Base-by-base conservation (phyloP, 192 early-diverging fungal species). In the Phlyctochytrium arcticum region DNA sequence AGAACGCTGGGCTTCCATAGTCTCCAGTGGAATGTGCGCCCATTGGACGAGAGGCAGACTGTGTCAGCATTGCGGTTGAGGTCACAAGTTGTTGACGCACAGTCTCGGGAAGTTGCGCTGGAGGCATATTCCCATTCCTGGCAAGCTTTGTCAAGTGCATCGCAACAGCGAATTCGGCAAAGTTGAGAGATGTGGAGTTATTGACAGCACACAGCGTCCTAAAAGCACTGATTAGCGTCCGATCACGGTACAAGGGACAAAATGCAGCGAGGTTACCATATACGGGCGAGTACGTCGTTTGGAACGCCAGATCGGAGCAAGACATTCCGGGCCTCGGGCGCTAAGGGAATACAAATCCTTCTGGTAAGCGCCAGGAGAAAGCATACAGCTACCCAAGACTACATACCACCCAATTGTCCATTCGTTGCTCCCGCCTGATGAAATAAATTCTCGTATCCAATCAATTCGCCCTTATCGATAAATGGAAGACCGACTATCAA, bases 111-210 rank as follows among this genome's bases (percentile, higher is more conserved):
- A 83, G 54, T 23, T 44, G 61, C 10, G 64, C 21, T 8, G 81
- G 78, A 19, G 78, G 62, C 4, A 66, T 63, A 12, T 29, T 65
- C 19, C 81, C 81, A 17, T 48, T 58, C 5, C 68, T 19, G 6
- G 62, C 63, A 17, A 73, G 54, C 36, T 70, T 75, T 36, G 76
- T 69, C 36, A 83, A 61, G 56, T 75, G 70, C 77, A 82, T 78
- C 15, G 76, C 76, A 17, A 82, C 15, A 19, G 57, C 49, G 59
- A 82, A 79, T 65, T 82, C 80, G 12, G 80, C 73, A 64, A 76
- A 77, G 9, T 72, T 75, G 21, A 82, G 62, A 8, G 60, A 36
- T 5, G 67, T 60, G 34, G 66, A 65, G 26, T 32, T 60, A 26
- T 54, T 35, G 8, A 71, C 65, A 17, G 80, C 73, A 10, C 57